phyloP scores from a whole-genome alignment of 2,329 filamentous ascomycete species.

The Simplicillium aogashimaense region DNA sequence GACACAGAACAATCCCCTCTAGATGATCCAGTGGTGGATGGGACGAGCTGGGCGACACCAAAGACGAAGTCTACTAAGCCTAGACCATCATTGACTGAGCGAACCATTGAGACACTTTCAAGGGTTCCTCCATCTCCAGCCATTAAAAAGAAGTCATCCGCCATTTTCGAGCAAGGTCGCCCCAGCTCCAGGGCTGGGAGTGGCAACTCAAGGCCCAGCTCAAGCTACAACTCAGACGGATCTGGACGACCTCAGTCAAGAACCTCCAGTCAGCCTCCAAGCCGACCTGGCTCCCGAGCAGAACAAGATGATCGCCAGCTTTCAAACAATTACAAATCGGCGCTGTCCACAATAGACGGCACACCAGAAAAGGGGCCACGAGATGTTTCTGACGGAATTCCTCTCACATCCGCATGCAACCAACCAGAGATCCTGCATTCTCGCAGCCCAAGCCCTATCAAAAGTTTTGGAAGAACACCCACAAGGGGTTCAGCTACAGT shows the following conservation, averaged over 20 bases:
- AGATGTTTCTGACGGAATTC: not conserved
- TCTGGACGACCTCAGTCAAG: constrained; percentile 42
- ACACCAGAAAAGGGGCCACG: constrained; percentile 22
- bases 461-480: constrained; percentile 14
- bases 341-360: constrained; percentile 30
- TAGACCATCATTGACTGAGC: constrained; percentile 61
- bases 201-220: constrained; percentile 41
- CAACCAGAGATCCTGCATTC: constrained; percentile 15
- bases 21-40: not conserved
- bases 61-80: constrained; percentile 17
- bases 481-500: constrained; percentile 22
- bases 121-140: constrained; percentile 70
- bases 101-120: constrained; percentile 77
- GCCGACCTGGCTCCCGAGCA: constrained; percentile 45
- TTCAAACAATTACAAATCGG: constrained; percentile 31
- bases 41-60: constrained; percentile 10
- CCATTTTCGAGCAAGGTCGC: constrained; percentile 61
- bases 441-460: constrained; percentile 29
- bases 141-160: constrained; percentile 54
- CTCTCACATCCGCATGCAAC: constrained; percentile 11
- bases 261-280: constrained; percentile 39
- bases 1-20: constrained; percentile 8
- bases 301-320: constrained; percentile 37
- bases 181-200: constrained; percentile 39
- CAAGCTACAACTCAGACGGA: constrained; percentile 50